Evolutionary conservation across 2,329 filamentous ascomycete species (phyloP).

Genomic region (Aphanoascus verrucosus): DNA sequence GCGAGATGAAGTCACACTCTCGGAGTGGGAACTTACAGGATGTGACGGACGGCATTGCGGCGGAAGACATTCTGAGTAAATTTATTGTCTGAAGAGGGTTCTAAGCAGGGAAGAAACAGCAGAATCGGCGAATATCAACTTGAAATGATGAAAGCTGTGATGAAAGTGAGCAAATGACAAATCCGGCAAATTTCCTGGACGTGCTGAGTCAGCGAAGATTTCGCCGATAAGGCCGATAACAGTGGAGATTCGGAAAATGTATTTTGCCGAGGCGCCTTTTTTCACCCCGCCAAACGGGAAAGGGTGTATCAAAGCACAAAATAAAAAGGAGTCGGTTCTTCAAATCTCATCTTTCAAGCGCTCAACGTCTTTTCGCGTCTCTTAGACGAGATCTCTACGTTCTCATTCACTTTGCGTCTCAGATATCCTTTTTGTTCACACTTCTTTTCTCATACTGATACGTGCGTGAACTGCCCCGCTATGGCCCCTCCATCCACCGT

Average conservation of each 20-base stretch:
- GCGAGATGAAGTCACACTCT: not conserved
- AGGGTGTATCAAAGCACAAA: not conserved
- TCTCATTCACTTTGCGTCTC: not conserved
- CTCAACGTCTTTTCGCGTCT: not conserved
- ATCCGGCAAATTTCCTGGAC: not conserved
- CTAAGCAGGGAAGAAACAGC: not conserved
- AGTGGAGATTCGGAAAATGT: not conserved
- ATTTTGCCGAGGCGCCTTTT: not conserved
- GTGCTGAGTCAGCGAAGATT: not conserved
- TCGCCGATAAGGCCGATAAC: not conserved
- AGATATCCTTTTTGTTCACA: not conserved
- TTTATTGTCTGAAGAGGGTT: not conserved
- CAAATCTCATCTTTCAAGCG: not conserved
- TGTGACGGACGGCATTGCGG: no score
- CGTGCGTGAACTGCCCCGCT: constrained; percentile 27
- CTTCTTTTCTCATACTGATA: not conserved
- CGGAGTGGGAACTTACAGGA: not conserved
- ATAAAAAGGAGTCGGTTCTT: not conserved
- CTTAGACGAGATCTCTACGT: not conserved
- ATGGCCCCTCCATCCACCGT: constrained; percentile 41
- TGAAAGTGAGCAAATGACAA: not conserved
- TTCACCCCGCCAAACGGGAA: not conserved
- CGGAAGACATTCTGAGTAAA: no score
- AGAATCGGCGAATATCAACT: not conserved
- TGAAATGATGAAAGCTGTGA: not conserved